Base-by-base conservation (phyloP, 768 basidiomycete genomes). In the Rhizopogon roseolus region DNA sequence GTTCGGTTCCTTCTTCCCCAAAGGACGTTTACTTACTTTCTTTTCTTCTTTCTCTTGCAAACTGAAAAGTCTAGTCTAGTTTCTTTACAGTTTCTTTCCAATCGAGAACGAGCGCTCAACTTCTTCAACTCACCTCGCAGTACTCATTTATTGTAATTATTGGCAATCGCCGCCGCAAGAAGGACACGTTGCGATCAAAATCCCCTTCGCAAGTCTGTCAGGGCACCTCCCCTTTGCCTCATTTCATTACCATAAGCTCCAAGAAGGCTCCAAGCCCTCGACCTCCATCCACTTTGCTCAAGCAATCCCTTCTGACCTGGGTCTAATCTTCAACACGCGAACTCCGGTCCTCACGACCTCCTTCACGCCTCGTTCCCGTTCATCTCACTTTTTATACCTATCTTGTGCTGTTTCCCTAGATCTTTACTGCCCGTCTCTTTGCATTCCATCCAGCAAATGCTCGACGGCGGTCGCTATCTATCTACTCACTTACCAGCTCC, bases 161-260 rank as follows among this genome's bases (percentile, higher is more conserved):
- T 74, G 71, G 70, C 72, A 77, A 74, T 74, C 74, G 71, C 72
- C 73, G 77, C 73, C 73, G 73, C 72, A 68, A 76, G 71, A 73
- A 73, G 79, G 84, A 81, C 85, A 88, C 85, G 85, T 86, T 86
- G 84, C 75, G 75, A 86, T 86, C 84, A 85, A 84, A 86, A 36
- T 83, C 72, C 73, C 76, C 80, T 78, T 76, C 62, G 65, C 70
- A 66, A 60, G 65, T 48, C 58, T 66, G 67, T 65, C 62, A 74
- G 72, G 78, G 46, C 46, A 36, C 81, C 81, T 80, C 64, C 75
- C 79, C 75, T 77, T 73, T 77, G 75, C 79, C 80, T 81, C 79
- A 71, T 77, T 76, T 75, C 78, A 69, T 67, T 66, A 61, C 66
- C 57, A 62, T 65, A 62, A 69, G 56, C 50, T 56, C 59, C 64